Base-by-base conservation (phyloP, 345 rosid genomes). In the Brassica incana region DNA sequence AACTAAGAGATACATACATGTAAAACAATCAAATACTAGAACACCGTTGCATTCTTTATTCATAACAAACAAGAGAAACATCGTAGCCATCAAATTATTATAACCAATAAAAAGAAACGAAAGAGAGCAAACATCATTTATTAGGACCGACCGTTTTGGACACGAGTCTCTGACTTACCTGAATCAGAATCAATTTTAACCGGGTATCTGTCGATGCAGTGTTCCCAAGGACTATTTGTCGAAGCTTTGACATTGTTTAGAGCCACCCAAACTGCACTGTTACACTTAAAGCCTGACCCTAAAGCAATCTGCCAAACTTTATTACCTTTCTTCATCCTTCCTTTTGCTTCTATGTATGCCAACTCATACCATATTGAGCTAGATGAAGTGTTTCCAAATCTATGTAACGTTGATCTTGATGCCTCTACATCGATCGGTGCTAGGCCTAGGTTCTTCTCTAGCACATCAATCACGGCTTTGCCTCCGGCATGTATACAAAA, bases 401-500 rank as follows among this genome's bases (percentile, higher is more conserved):
- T 86, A 80, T 91, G 97, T 36, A 92, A 87, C 8, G 97, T 86
- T 92, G 92, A 90, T 14, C 97, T 79, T 5, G 97, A 92, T 8
- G 97, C 92, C 80, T 92, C 97, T 0, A 86, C 93, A 20, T 91
- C 91, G 3, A 58, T 63, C 1, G 90, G 91, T 4, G 78, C 86
- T 33, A 92, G 88, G 74, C 90, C 86, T 84, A 92, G 77, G 60
- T 85, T 92, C 90, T 91, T 92, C 88, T 92, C 93, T 4, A 91
- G 91, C 82, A 87, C 97, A 60, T 93, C 97, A 11, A 93, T 91
- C 85, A 93, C 97, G 2, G 89, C 96, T 75, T 96, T 85, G 5
- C 97, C 96, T 12, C 97, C 97, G 0, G 93, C 95, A 25, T 92
- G 97, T 18, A 92, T 92, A 77, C 97, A 93, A 78, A 91, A 93